Conservation (phyloP, 2,329 filamentous ascomycete species). For the Tolypocladium tropicale region DNA sequence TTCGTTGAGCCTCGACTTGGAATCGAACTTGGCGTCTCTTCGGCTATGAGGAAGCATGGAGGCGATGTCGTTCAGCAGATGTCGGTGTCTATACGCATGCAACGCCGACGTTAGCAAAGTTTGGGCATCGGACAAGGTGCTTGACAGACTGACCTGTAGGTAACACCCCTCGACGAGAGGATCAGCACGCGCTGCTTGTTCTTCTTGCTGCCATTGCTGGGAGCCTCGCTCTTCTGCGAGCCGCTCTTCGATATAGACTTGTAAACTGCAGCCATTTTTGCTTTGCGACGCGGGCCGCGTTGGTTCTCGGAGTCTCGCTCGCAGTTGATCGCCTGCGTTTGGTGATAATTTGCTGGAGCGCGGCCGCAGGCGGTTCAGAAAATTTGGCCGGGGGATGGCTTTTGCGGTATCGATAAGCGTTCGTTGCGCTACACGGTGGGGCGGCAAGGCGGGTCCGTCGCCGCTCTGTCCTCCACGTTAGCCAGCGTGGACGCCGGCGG, state of each 20-base stretch:
- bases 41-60: slow-evolving; percentile 82
- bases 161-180: slow-evolving; percentile 85
- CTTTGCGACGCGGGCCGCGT: background rate
- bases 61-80: slow-evolving; percentile 82
- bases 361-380: background rate
- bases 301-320: background rate
- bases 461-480: background rate
- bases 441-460: background rate
- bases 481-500: background rate
- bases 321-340: background rate
- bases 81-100: slow-evolving; percentile 59
- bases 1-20: slow-evolving; percentile 77
- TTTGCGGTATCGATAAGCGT: background rate
- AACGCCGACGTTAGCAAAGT: too few species aligned
- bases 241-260: slow-evolving; percentile 59
- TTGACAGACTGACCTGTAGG: slow-evolving; percentile 55
- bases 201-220: slow-evolving; percentile 41
- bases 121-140: too few species aligned
- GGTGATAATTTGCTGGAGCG: background rate
- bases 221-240: slow-evolving; percentile 37
- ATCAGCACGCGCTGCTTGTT: slow-evolving; percentile 76
- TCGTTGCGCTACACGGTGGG: background rate
- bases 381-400: background rate
- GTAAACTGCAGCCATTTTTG: slow-evolving; percentile 57
- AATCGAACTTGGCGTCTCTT: slow-evolving; percentile 95